A percentile compares a stretch with the other conserved stretches of the same genome.
These are phyloP conservation scores for Gynandropsis gynandra DNA, from an alignment of 345 rosid species.

Conservation along the genomic window DNA sequence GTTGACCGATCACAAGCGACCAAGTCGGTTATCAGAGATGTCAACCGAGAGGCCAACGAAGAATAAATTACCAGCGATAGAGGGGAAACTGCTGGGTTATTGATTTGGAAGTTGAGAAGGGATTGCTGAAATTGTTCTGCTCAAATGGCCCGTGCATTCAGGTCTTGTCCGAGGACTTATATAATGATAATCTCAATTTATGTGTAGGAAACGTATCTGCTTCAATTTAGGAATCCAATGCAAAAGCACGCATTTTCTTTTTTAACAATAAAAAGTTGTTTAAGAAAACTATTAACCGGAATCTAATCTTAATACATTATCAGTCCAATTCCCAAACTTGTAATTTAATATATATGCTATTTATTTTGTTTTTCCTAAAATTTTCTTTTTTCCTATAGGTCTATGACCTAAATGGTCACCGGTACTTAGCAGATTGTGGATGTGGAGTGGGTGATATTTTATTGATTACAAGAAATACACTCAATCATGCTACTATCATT, in stretches of 20 bases:
- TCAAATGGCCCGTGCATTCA: slow-evolving; percentile 73
- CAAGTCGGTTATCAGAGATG: slow-evolving; percentile 26
- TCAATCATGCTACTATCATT: too few species aligned
- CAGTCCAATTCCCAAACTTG: slow-evolving; percentile 2
- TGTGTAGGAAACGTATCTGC: too few species aligned
- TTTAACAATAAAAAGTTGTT: slow-evolving; percentile 6
- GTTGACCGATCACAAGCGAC: too few species aligned
- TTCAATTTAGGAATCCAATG: slow-evolving; percentile 12
- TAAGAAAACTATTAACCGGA: slow-evolving; percentile 9
- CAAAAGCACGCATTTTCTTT: not conserved
- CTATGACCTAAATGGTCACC: too few species aligned
- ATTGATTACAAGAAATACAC: too few species aligned
- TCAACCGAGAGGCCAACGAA: slow-evolving; percentile 10
- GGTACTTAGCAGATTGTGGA: too few species aligned
- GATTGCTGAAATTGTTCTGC: slow-evolving; percentile 73
- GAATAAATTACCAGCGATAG: slow-evolving; percentile 41
- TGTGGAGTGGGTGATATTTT: too few species aligned
- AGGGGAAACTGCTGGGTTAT: slow-evolving; percentile 36
- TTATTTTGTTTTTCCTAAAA: slow-evolving; percentile 14
- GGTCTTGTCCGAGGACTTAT: too few species aligned
- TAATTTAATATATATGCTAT: slow-evolving; percentile 14
- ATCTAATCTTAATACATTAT: slow-evolving; percentile 11
- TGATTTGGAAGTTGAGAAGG: slow-evolving; percentile 85
- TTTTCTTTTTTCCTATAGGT: too few species aligned
- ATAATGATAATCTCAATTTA: too few species aligned